Percentiles rank a stretch among this genome's conserved stretches.
Evolutionary conservation across 495 filamentous ascomycete genomes (phyloP).

Genomic region (Collariella sp.): DNA sequence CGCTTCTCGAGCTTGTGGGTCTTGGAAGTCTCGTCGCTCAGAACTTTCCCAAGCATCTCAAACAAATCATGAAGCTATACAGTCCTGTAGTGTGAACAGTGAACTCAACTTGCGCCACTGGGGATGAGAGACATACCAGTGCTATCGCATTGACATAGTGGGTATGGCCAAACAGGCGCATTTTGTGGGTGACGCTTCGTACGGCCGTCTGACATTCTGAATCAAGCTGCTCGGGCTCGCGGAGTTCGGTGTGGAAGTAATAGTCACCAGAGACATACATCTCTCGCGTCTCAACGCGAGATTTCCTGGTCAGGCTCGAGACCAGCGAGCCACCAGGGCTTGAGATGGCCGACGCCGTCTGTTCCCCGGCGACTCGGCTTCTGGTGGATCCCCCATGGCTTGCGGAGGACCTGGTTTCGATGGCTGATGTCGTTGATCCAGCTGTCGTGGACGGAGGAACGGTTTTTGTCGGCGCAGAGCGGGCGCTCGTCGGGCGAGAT

Average conservation of each 20-base stretch:
- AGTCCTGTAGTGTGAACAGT: too few relatives aligned
- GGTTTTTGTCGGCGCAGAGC: not conserved
- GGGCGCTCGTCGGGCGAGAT: not conserved
- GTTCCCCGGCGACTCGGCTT: not conserved
- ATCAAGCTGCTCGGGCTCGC: conserved; percentile 25
- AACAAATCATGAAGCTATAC: conserved; percentile 29
- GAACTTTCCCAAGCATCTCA: conserved; percentile 10
- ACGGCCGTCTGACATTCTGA: conserved; percentile 13
- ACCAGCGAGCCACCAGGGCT: conserved; percentile 25
- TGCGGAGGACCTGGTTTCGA: not conserved
- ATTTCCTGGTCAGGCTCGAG: conserved; percentile 10
- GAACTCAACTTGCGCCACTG: conserved; percentile 19
- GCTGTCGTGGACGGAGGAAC: not conserved
- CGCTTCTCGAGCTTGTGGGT: conserved; percentile 7
- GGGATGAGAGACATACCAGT: conserved; percentile 27
- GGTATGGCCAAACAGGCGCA: conserved; percentile 46
- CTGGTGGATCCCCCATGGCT: not conserved
- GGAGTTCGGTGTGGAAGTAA: conserved; percentile 14
- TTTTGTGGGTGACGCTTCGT: conserved; percentile 44
- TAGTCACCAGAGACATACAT: not conserved
- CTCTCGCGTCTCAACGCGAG: conserved; percentile 11
- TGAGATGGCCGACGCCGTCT: conserved; percentile 9
- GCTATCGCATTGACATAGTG: conserved; percentile 44
- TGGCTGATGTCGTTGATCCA: too few relatives aligned
- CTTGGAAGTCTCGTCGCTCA: conserved; percentile 1